phyloP scores from a whole-genome alignment of 129 eudicot species.

The Artemisia argyi region DNA sequence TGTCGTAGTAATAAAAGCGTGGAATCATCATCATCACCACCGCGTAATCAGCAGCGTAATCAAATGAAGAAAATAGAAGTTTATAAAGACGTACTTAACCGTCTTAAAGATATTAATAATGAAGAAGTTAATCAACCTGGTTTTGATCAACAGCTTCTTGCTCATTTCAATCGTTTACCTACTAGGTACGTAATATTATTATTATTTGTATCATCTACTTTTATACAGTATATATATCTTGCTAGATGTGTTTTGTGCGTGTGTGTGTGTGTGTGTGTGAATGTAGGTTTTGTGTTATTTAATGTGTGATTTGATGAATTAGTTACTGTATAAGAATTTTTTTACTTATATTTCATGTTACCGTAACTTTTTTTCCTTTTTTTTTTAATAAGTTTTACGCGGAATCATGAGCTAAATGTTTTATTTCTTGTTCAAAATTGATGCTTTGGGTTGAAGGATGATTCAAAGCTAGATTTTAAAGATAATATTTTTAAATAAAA shows the following conservation, averaged over 20 bases:
- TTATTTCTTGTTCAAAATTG: conserved; percentile 6
- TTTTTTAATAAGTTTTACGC: too few relatives aligned
- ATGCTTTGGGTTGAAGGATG: too few relatives aligned
- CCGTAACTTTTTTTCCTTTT: too few relatives aligned
- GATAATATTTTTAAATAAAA: not conserved
- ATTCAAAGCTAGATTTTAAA: conserved; percentile 5
- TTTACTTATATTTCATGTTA: too few relatives aligned
- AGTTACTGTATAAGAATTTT: not conserved
- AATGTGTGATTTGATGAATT: not conserved
- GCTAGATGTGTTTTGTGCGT: too few relatives aligned
- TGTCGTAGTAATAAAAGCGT: conserved; percentile 65
- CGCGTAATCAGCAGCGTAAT: conserved; percentile 27
- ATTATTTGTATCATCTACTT: too few relatives aligned
- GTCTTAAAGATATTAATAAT: conserved; percentile 62
- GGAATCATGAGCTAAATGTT: not conserved
- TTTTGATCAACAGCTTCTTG: conserved; percentile 91
- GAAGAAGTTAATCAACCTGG: conserved; percentile 61
- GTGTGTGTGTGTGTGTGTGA: not conserved
- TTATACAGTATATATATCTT: too few relatives aligned
- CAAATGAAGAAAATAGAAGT: conserved; percentile 84
- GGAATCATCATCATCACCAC: conserved; percentile 46
- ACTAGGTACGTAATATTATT: conserved; percentile 54
- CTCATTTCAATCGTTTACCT: conserved; percentile 94
- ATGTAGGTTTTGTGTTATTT: conserved; percentile 14
- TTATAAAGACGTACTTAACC: conserved; percentile 86